A percentile compares a stretch with the other conserved stretches of the same genome.
Conservation (phyloP, 78 protist species). For the Dictyostelium discoideum region DNA sequence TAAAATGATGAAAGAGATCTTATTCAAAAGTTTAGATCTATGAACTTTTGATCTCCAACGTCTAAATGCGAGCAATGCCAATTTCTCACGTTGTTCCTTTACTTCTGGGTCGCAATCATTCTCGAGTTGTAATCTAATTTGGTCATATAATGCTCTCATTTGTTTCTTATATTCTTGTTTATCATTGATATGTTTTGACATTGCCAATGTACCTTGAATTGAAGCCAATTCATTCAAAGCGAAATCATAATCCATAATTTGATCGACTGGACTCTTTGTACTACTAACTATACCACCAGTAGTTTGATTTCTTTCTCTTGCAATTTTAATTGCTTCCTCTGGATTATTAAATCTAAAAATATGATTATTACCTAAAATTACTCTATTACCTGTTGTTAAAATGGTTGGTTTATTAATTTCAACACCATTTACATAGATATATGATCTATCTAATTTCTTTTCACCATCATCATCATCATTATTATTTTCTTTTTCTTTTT, state of each 20-base stretch:
- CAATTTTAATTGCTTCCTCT: constrained; percentile 77
- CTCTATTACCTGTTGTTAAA: constrained; percentile 63
- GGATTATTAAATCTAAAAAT: constrained; percentile 85
- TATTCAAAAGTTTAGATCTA: constrained; percentile 30
- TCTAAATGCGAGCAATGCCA: constrained; percentile 41
- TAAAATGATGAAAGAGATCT: constrained; percentile 41
- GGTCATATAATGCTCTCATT: constrained; percentile 62
- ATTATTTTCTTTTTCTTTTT: not conserved
- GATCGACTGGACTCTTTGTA: constrained; percentile 4
- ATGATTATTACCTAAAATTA: constrained; percentile 85
- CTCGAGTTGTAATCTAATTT: constrained; percentile 40
- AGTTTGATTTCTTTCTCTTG: constrained; percentile 52
- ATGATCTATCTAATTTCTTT: constrained; percentile 11
- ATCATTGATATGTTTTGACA: constrained; percentile 48
- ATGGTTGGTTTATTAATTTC: constrained; percentile 47
- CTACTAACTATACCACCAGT: not conserved
- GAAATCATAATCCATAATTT: constrained; percentile 76
- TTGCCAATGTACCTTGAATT: constrained; percentile 70
- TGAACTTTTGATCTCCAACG: constrained; percentile 61
- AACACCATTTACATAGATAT: constrained; percentile 69
- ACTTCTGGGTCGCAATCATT: constrained; percentile 40
- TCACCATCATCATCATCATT: not conserved
- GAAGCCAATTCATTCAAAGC: constrained; percentile 82
- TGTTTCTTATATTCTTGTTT: constrained; percentile 66
- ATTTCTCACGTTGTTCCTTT: constrained; percentile 35